Evolutionary conservation across 352 stramenopile species (phyloP), one percentile per base, ranked within the genome.

Genomic region (Pythium biforme): DNA sequence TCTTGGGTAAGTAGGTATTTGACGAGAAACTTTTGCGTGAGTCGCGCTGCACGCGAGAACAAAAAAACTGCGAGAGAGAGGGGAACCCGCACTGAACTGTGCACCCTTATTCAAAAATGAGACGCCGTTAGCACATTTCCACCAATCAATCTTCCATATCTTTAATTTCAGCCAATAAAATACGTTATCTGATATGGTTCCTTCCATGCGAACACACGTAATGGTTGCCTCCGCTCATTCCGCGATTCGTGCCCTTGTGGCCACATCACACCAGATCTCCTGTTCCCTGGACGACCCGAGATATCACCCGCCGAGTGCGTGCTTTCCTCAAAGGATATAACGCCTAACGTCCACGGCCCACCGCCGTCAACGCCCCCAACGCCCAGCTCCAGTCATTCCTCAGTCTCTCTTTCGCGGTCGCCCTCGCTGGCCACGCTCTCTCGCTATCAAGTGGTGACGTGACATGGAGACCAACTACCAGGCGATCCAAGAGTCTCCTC

Each of bases 401-500:
- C 49, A 54, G 47, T 54, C 47, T 54, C 49, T 27, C 29, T 48
- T 48, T 27, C 37, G 14, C 52, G 23, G 9, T 34, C 10, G 41
- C 41, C 20, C 10, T 58, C 37, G 15, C 17, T 25, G 33, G 29
- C 48, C 52, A 17, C 4, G 22, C 33, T 4, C 20, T 27, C 33
- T 34, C 33, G 23, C 12, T 19, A 19, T 25, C 37, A 17, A 5
- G 14, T 11, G 11, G 11, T 27, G 33, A 8, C 17, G 7, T 20
- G 27, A 26, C 10, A 68, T 59, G 46, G 55, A 59, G 41, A 41
- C 64, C 25, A 48, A 65, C 43, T 70, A 70, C 57, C 50, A 62
- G 27, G 64, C 54, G 57, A 41, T 70, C 57, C 50, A 57, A 41
- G 46, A 39, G 37, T 70, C 64, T 31, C 64, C 64, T 9, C 64